These are phyloP conservation scores for Jamesozyma gamospora DNA, from an alignment of 805 yeast genomes.

Conservation along the genomic window DNA sequence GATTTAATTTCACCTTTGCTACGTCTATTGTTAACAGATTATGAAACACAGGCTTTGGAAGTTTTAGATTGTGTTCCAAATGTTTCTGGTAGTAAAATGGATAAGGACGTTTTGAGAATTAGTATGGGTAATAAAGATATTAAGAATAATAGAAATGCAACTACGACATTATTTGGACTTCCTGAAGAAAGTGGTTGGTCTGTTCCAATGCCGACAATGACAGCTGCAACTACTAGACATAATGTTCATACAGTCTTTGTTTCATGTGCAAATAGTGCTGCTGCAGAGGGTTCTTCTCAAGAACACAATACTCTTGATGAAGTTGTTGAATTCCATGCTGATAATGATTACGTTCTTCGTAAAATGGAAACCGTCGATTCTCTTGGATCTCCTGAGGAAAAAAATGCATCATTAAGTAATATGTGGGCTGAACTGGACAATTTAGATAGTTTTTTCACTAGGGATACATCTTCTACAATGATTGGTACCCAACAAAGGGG, in stretches of 20 bases:
- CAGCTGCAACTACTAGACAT: conserved; percentile 79
- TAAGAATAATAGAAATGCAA: conserved; percentile 71
- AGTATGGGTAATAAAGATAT: conserved; percentile 75
- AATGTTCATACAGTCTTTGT: conserved; percentile 93
- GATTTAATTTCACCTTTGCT: conserved; percentile 86
- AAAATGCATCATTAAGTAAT: conserved; percentile 69
- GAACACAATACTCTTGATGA: conserved; percentile 19
- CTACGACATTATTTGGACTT: conserved; percentile 86
- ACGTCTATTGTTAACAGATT: conserved; percentile 69
- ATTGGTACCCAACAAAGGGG: conserved; percentile 5
- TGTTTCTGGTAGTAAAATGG: conserved; percentile 85
- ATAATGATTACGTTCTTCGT: conserved; percentile 23
- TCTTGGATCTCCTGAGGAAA: conserved; percentile 37
- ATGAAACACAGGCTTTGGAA: conserved; percentile 79
- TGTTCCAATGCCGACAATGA: conserved; percentile 86
- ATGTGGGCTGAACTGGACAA: conserved; percentile 91
- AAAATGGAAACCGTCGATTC: conserved; percentile 24
- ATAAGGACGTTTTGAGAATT: conserved; percentile 84
- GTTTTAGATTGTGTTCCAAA: conserved; percentile 78
- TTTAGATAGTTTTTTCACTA: conserved; percentile 79
- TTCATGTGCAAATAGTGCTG: conserved; percentile 46
- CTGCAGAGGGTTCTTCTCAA: conserved; percentile 11
- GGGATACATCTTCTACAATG: conserved; percentile 31
- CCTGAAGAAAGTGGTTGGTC: conserved; percentile 95
- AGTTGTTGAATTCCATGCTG: conserved; percentile 27